Evolutionary conservation across 164 flowering plant genomes (phyloP).

Genomic region (Dillenia turbinata): DNA sequence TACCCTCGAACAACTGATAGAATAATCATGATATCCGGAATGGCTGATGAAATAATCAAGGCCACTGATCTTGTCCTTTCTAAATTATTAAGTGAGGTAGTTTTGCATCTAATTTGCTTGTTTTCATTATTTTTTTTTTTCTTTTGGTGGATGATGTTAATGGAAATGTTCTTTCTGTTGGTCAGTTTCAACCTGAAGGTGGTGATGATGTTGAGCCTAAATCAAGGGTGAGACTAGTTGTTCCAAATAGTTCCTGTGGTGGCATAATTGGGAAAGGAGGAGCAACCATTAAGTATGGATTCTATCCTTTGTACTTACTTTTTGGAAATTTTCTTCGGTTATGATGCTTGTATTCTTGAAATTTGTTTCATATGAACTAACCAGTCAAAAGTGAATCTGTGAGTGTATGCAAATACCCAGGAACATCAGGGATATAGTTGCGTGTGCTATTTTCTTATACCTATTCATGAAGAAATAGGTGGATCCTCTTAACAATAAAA

Average conservation of each 20-base stretch:
- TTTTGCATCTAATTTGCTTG: neutral
- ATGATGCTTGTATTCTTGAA: too few relatives aligned
- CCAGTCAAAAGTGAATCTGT: too few relatives aligned
- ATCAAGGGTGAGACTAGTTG: conserved; percentile 78
- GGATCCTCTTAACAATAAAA: too few relatives aligned
- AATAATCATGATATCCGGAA: conserved; percentile 87
- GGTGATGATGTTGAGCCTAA: conserved; percentile 67
- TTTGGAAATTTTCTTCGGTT: too few relatives aligned
- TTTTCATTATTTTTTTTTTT: neutral
- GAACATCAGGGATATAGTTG: too few relatives aligned
- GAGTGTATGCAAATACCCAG: too few relatives aligned
- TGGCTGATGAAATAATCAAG: conserved; percentile 49
- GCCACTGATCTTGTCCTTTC: conserved; percentile 80
- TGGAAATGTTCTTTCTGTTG: conserved; percentile 8
- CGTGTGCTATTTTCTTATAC: too few relatives aligned
- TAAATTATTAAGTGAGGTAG: conserved; percentile 84
- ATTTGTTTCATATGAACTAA: too few relatives aligned
- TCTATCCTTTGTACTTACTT: conserved; percentile 3
- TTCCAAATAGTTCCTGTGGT: conserved; percentile 91
- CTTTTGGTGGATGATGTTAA: neutral
- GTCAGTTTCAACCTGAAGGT: conserved; percentile 63
- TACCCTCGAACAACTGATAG: conserved; percentile 98
- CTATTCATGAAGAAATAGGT: too few relatives aligned
- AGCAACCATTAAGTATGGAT: conserved; percentile 75
- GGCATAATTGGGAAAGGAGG: conserved; percentile 98